Evolutionary conservation across 2,329 filamentous ascomycete species (phyloP).

Genomic region (Ophiostoma triangulosporum): DNA sequence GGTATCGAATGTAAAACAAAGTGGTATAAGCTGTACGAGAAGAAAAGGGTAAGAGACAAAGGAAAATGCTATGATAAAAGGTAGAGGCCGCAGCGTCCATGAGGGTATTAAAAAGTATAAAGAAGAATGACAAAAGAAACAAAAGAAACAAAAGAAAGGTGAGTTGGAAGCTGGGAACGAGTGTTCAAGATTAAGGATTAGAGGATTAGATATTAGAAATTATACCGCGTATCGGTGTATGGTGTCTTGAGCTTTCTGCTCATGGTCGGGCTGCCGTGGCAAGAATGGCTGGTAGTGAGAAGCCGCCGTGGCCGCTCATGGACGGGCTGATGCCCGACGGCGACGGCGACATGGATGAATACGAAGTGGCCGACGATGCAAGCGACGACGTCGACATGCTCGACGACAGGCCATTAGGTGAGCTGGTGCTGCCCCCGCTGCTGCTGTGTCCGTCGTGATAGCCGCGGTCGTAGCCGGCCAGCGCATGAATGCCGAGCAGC

Average conservation of each 20-base stretch:
- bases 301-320: background rate
- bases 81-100: background rate
- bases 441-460: background rate
- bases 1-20: conserved; percentile 4
- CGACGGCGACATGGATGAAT: conserved; percentile 4
- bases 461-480: background rate
- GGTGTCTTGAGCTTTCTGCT: background rate
- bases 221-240: background rate
- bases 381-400: conserved; percentile 1
- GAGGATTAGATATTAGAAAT: background rate
- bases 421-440: background rate
- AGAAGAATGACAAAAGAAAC: background rate
- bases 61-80: background rate
- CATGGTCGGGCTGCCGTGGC: background rate
- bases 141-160: background rate
- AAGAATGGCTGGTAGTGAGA: conserved; percentile 7
- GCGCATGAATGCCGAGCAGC: background rate
- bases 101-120: background rate
- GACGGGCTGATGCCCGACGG: background rate
- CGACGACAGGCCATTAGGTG: conserved; percentile 3
- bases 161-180: background rate
- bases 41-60: background rate
- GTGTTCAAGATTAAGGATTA: background rate
- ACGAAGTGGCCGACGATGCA: conserved; percentile 1
- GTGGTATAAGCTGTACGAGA: conserved; percentile 3